Conservation (phyloP, 352 stramenopile genomes). For the Phytophthora agathidicida region DNA sequence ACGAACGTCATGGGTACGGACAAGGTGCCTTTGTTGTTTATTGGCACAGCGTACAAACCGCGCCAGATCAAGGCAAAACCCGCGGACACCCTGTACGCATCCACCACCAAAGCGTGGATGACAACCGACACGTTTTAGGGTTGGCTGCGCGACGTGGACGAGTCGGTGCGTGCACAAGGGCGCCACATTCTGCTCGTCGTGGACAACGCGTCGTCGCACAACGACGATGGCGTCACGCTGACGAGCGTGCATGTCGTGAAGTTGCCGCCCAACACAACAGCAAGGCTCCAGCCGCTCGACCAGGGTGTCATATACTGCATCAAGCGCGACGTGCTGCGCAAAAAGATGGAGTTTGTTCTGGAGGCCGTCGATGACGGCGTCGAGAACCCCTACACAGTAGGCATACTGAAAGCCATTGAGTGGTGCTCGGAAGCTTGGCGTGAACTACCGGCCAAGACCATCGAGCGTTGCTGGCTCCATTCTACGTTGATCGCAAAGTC, state of each 20-base stretch:
- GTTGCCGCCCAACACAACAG: constrained; percentile 1
- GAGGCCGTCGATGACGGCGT: not conserved
- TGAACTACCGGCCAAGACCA: not conserved
- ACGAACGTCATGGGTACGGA: not conserved
- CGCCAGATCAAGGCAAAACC: not conserved
- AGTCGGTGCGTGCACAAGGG: not conserved
- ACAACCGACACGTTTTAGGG: not conserved
- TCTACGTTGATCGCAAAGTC: constrained; percentile 2
- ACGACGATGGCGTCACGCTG: not conserved
- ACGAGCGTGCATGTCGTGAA: not conserved
- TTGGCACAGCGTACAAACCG: not conserved
- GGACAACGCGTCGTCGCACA: constrained; percentile 1
- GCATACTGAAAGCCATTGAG: not conserved
- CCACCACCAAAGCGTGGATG: constrained; percentile 1
- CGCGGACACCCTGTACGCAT: not conserved
- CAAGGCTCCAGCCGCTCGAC: constrained; percentile 2
- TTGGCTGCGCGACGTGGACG: not conserved
- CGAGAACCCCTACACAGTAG: constrained; percentile 1
- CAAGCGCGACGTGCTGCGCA: not conserved
- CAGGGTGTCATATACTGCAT: constrained; percentile 6
- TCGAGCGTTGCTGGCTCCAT: constrained; percentile 6
- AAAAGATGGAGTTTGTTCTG: not conserved
- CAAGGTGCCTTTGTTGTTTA: not conserved
- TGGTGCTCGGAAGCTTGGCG: not conserved
- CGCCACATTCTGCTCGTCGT: not conserved